phyloP scores from a whole-genome alignment of 2,329 filamentous ascomycete genomes.

The Microsporum canis region DNA sequence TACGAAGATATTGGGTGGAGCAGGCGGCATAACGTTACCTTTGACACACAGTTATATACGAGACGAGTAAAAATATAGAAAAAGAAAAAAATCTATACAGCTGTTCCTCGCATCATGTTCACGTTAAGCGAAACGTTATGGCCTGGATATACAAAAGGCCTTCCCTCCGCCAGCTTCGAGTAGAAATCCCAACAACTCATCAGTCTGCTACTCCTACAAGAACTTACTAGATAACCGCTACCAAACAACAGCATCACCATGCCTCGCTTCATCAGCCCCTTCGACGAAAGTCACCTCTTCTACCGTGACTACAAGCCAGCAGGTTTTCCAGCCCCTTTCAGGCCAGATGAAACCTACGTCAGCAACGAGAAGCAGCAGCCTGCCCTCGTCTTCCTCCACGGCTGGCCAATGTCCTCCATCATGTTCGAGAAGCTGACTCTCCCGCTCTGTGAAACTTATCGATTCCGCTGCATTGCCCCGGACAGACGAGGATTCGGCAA shows the following conservation, averaged over 20 bases:
- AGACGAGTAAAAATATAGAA: neutral
- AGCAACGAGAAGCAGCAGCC: slow-evolving; percentile 9
- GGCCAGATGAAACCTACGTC: slow-evolving; percentile 8
- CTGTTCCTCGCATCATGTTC: neutral
- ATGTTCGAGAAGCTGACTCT: slow-evolving; percentile 23
- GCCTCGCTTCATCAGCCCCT: slow-evolving; percentile 18
- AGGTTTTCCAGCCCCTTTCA: slow-evolving; percentile 11
- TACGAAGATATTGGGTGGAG: neutral
- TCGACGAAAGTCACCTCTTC: slow-evolving; percentile 17
- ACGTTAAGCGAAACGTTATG: neutral
- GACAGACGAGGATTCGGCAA: slow-evolving; percentile 24
- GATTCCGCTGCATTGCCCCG: slow-evolving; percentile 22
- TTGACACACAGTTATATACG: neutral
- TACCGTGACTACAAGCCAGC: slow-evolving; percentile 19
- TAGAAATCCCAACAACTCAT: neutral
- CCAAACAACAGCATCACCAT: slow-evolving; percentile 9
- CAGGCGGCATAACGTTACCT: neutral
- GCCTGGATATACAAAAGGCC: neutral
- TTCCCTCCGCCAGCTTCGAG: neutral
- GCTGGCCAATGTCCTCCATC: slow-evolving; percentile 23
- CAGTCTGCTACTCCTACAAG: neutral
- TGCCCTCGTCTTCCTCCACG: slow-evolving; percentile 22
- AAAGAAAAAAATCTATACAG: neutral
- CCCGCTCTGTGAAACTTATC: slow-evolving; percentile 19
- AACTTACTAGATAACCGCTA: neutral